These are phyloP conservation scores for Bretschneidera sinensis DNA, from an alignment of 345 rosid species.

Conservation along the genomic window DNA sequence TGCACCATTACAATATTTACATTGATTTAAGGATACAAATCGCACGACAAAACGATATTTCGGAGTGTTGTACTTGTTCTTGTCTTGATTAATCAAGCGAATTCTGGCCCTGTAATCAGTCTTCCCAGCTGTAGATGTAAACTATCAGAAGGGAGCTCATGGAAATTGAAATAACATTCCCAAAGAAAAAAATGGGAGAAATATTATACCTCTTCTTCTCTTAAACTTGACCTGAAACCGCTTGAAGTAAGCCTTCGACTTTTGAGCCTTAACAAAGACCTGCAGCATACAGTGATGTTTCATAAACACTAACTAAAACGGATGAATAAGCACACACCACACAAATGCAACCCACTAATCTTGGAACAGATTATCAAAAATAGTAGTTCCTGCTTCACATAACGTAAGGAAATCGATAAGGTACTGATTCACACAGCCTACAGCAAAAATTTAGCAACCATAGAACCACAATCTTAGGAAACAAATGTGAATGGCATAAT, in stretches of 20 bases:
- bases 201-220: slow-evolving; percentile 59
- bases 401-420: too few species aligned
- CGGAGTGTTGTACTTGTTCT: slow-evolving; percentile 82
- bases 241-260: slow-evolving; percentile 57
- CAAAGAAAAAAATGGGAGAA: not conserved
- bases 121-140: slow-evolving; percentile 53
- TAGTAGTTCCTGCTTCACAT: too few species aligned
- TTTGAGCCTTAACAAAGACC: slow-evolving; percentile 64
- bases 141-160: not conserved
- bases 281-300: slow-evolving; percentile 12
- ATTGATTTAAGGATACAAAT: slow-evolving; percentile 46
- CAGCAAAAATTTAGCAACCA: too few species aligned
- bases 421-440: too few species aligned
- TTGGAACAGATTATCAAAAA: too few species aligned
- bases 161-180: not conserved
- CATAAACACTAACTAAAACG: not conserved
- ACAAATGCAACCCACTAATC: too few species aligned
- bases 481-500: too few species aligned
- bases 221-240: slow-evolving; percentile 69
- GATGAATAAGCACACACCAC: not conserved
- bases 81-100: slow-evolving; percentile 73
- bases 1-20: not conserved
- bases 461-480: too few species aligned
- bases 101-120: slow-evolving; percentile 87
- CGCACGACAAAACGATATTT: slow-evolving; percentile 76